A percentile compares a stretch with the other conserved stretches of the same genome.
Conservation (phyloP, 192 early-diverging fungal species). For the Entrophospora sp. region DNA sequence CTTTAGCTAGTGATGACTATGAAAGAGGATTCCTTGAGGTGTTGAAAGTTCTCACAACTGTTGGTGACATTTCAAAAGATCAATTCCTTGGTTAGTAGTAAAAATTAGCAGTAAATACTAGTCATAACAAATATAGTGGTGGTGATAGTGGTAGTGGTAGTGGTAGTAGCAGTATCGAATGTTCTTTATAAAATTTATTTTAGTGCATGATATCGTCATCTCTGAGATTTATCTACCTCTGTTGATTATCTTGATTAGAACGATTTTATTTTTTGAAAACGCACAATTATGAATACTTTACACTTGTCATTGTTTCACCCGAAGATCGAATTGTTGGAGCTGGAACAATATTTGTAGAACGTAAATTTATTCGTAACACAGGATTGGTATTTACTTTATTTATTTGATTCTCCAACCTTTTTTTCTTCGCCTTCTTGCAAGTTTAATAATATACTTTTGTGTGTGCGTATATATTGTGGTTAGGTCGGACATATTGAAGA, state of each 20-base stretch:
- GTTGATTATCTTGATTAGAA: too few species aligned
- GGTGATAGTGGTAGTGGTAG: too few species aligned
- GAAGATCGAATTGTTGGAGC: constrained; percentile 60
- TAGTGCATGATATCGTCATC: too few species aligned
- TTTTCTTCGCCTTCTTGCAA: too few species aligned
- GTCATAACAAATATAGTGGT: too few species aligned
- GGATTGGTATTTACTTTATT: constrained; percentile 61
- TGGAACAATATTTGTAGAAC: constrained; percentile 72
- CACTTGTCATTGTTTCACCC: constrained; percentile 67
- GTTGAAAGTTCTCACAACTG: constrained; percentile 61
- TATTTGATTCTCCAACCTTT: too few species aligned
- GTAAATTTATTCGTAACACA: constrained; percentile 73
- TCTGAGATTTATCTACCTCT: too few species aligned
- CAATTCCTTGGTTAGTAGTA: constrained; percentile 48
- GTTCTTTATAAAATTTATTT: too few species aligned
- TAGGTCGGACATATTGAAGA: constrained; percentile 78
- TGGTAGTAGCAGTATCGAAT: too few species aligned
- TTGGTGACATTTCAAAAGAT: constrained; percentile 57
- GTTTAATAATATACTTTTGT: too few species aligned
- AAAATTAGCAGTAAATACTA: too few species aligned
- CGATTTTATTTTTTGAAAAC: constrained; percentile 65
- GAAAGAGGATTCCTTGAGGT: constrained; percentile 45
- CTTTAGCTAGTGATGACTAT: constrained; percentile 47
- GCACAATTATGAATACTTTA: constrained; percentile 70
- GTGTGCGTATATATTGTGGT: too few species aligned